Evolutionary conservation across 2,329 filamentous ascomycete genomes (phyloP).

Genomic region (Pezicula neosporulosa): DNA sequence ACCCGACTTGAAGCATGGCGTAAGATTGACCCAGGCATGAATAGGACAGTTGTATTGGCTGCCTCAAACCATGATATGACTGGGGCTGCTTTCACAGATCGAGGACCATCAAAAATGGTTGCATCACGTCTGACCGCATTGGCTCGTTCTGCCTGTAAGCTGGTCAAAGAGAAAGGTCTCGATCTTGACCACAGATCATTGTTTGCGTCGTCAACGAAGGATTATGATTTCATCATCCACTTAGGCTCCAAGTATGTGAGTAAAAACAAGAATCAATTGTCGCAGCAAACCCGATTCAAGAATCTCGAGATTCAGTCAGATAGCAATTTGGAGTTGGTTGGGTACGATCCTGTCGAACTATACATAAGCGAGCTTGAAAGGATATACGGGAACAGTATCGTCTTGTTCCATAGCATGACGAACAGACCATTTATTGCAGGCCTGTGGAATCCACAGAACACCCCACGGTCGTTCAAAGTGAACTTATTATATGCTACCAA

Average conservation of each 20-base stretch:
- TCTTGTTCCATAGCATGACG: constrained; percentile 73
- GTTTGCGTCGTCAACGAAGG: constrained; percentile 68
- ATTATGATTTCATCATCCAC: constrained; percentile 85
- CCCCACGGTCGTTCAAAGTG: constrained; percentile 59
- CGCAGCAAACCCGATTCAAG: constrained; percentile 61
- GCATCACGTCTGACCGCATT: constrained; percentile 80
- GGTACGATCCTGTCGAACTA: constrained; percentile 56
- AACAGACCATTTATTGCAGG: constrained; percentile 57
- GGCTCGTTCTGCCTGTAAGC: constrained; percentile 69
- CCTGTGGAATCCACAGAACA: constrained; percentile 58
- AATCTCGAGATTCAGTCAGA: constrained; percentile 67
- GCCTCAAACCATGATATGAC: constrained; percentile 75
- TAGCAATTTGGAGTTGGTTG: constrained; percentile 37
- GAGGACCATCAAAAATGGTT: constrained; percentile 73
- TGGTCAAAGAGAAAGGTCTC: constrained; percentile 51
- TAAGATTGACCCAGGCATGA: constrained; percentile 84
- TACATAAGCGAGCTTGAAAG: constrained; percentile 66
- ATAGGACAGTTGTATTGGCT: constrained; percentile 75
- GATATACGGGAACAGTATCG: constrained; percentile 63
- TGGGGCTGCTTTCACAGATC: constrained; percentile 78
- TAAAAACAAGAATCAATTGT: constrained; percentile 30
- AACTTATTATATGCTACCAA: constrained; percentile 66
- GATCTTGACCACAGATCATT: constrained; percentile 54
- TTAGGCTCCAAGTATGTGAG: constrained; percentile 39
- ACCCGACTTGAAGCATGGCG: constrained; percentile 81